Evolutionary conservation across 164 flowering plant species (phyloP).

Genomic region (Cinnamomum micranthum): DNA sequence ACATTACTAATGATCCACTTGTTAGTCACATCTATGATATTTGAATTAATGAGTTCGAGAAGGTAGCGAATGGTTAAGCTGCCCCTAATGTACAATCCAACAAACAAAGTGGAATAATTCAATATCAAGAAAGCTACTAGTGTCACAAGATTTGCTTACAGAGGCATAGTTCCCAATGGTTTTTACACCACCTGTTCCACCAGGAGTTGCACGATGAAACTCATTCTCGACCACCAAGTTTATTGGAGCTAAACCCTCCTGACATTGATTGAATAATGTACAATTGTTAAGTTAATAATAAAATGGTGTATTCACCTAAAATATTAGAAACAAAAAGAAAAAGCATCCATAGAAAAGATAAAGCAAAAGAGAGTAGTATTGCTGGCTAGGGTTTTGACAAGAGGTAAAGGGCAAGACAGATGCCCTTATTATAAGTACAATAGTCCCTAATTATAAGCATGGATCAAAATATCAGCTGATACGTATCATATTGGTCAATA

Average conservation of each 20-base stretch:
- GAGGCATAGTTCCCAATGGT: conserved; percentile 96
- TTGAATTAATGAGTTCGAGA: neutral
- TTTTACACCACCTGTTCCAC: conserved; percentile 95
- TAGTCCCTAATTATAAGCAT: too few species aligned
- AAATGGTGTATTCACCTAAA: neutral
- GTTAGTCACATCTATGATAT: neutral
- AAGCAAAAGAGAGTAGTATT: neutral
- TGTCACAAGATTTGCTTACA: conserved; percentile 40
- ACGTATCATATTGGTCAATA: too few species aligned
- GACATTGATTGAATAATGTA: conserved; percentile 8
- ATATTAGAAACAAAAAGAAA: neutral
- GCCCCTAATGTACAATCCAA: neutral
- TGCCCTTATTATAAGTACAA: too few species aligned
- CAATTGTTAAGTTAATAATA: neutral
- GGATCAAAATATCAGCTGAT: too few species aligned
- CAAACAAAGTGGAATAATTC: neutral
- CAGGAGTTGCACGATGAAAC: conserved; percentile 90
- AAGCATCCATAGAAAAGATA: neutral
- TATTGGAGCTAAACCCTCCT: conserved; percentile 94
- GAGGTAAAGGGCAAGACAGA: neutral
- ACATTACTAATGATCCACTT: neutral
- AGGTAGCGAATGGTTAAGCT: neutral
- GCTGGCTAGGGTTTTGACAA: neutral
- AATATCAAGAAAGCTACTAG: neutral
- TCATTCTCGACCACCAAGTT: conserved; percentile 74